Evolutionary conservation across 176 grass and related monocot species (phyloP), one percentile per base, ranked within the genome.

Genomic region (Zizania latifolia): DNA sequence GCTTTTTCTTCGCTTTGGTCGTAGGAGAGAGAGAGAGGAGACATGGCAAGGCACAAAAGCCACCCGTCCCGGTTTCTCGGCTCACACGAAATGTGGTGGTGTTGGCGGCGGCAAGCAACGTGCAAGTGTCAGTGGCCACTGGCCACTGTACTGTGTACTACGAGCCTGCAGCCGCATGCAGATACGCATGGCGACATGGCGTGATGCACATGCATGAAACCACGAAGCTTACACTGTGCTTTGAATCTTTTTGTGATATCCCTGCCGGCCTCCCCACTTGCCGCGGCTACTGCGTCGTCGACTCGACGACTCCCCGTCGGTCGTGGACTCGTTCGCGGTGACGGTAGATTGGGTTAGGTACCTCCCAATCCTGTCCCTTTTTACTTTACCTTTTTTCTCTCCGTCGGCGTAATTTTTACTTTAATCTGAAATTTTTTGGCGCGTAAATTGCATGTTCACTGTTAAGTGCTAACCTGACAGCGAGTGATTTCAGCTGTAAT

Each of bases 141-240:
- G n/a, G 19, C n/a, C 48, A 53, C n/a, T 22, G 48, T 8, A 53
- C 6, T 2, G 19, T 2, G 19, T n/a, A 26, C 14, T 24, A 41
- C 44, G 13, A 30, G n/a, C 2, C 33, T 21, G 35, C 15, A 1
- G 24, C 55, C 14, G 58, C 44, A 32, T 15, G 84, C 28, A 50
- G 85, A 34, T 83, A 78, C 80, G 85, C 74, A 37, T 68, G 43
- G n/a, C n/a, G n/a, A n/a, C n/a, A 19, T 53, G 24, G 30, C 48
- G n/a, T 51, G 75, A 62, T 4, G 78, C 62, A 38, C 72, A 71
- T 56, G 75, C 72, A 71, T 56, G 75, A 54, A 83, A 39, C 51
- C 4, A 13, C 10, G 15, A n/a, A n/a, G n/a, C n/a, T 45, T 19
- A 5, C 31, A 73, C 48, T 54, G 59, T 83, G 73, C 74, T 83